A percentile compares a stretch with the other conserved stretches of the same genome.
phyloP scores from a whole-genome alignment of 768 basidiomycete species.

The Hericium coralloides region DNA sequence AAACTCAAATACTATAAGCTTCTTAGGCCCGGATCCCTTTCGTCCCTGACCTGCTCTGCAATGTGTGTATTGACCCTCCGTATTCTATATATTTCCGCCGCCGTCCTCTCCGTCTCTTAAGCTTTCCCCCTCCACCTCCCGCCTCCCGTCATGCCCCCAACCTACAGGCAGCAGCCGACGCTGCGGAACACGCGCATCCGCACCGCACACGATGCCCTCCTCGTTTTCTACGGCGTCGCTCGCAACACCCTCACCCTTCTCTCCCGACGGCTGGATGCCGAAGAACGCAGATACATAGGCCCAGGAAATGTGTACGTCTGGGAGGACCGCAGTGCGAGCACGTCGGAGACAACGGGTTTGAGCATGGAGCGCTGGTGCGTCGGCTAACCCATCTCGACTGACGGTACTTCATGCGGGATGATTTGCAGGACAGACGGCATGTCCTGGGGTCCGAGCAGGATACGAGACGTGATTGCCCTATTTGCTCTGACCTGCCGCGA shows the following conservation, averaged over 20 bases:
- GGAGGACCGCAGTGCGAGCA: constrained; percentile 70
- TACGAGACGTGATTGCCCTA: constrained; percentile 57
- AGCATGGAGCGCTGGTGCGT: constrained; percentile 67
- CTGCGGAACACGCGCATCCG: constrained; percentile 67
- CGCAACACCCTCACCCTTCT: constrained; percentile 60
- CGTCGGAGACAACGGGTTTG: constrained; percentile 65
- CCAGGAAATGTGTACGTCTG: constrained; percentile 45
- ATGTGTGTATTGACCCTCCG: no score
- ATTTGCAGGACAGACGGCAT: constrained; percentile 53
- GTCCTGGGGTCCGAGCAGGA: constrained; percentile 76
- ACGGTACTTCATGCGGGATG: not conserved
- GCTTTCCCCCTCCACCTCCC: constrained; percentile 13
- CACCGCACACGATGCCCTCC: constrained; percentile 70
- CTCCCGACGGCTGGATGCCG: constrained; percentile 66
- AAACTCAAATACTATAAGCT: constrained; percentile 17
- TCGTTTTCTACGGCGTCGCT: constrained; percentile 68
- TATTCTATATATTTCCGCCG: not conserved
- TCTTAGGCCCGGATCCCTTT: constrained; percentile 14
- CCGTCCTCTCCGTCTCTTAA: not conserved
- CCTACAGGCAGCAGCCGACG: constrained; percentile 61
- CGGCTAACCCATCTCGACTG: not conserved
- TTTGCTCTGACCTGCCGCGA: not conserved
- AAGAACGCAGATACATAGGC: constrained; percentile 49
- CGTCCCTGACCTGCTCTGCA: constrained; percentile 12
- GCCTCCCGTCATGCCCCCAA: constrained; percentile 12